Percentiles rank a stretch among this genome's conserved stretches.
Evolutionary conservation across 2,329 filamentous ascomycete genomes (phyloP).

Genomic region (Trichocomaceae sp.): DNA sequence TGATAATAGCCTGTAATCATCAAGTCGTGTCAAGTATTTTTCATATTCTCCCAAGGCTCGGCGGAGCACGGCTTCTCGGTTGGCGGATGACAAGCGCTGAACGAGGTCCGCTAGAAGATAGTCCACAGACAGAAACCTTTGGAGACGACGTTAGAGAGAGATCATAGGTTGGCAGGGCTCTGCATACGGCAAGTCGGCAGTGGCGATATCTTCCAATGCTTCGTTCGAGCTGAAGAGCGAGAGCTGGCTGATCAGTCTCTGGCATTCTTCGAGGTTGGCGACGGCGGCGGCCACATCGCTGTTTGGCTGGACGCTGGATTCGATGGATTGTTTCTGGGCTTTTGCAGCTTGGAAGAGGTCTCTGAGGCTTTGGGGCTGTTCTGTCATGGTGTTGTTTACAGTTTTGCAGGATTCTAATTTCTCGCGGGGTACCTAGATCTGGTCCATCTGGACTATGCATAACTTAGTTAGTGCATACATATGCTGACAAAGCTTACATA

Average conservation of each 20-base stretch:
- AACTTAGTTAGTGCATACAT: no score
- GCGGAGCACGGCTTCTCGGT: conserved; percentile 58
- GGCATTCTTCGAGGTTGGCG: conserved; percentile 65
- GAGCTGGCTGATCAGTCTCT: conserved; percentile 60
- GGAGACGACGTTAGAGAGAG: not conserved
- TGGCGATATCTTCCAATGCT: conserved; percentile 75
- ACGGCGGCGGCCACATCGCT: conserved; percentile 60
- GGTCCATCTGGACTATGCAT: no score
- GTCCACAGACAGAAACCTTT: conserved; percentile 66
- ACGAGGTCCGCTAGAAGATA: conserved; percentile 74
- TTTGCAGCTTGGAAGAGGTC: conserved; percentile 52
- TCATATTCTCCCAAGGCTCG: conserved; percentile 67
- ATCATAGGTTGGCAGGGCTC: not conserved
- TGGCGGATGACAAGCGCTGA: conserved; percentile 56
- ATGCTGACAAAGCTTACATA: no score
- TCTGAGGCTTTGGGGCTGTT: conserved; percentile 49
- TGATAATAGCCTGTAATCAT: conserved; percentile 69
- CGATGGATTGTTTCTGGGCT: conserved; percentile 50
- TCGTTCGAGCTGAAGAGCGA: conserved; percentile 91
- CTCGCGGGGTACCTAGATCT: no score
- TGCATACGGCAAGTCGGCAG: conserved; percentile 67
- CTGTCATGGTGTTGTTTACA: conserved; percentile 28
- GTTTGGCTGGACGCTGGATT: conserved; percentile 58
- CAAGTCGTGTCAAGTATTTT: conserved; percentile 66
- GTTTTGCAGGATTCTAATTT: no score